Conservation (phyloP, 177 flowering plant species). For the Telopea speciosissima region DNA sequence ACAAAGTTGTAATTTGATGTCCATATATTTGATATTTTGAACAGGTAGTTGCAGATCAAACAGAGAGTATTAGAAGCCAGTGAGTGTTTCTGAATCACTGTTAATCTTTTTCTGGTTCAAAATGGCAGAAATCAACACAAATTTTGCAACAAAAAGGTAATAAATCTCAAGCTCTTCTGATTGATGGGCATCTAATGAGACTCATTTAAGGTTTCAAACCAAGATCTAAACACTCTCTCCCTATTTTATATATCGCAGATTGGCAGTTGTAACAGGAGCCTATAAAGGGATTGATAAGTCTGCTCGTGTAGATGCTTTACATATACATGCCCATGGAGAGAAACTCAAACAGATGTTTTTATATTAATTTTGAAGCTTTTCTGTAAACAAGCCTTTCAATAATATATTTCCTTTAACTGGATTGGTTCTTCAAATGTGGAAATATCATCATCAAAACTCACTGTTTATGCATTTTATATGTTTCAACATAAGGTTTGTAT, state of each 20-base stretch:
- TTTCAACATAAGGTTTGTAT: too few relatives aligned
- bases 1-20: too few relatives aligned
- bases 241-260: slow-evolving; percentile 1
- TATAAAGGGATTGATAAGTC: slow-evolving; percentile 4
- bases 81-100: neutral
- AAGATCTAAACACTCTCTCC: neutral
- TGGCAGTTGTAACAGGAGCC: slow-evolving; percentile 9
- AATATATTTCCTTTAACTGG: too few relatives aligned
- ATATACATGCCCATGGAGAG: too few relatives aligned
- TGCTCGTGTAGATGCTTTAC: too few relatives aligned
- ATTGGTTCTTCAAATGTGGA: too few relatives aligned
- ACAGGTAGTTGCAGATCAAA: slow-evolving; percentile 1
- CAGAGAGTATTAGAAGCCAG: slow-evolving; percentile 4
- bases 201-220: neutral
- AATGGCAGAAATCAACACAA: neutral
- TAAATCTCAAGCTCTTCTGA: neutral
- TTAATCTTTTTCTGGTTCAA: neutral
- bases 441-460: too few relatives aligned
- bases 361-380: too few relatives aligned
- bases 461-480: too few relatives aligned
- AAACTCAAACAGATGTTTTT: too few relatives aligned
- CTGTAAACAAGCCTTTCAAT: too few relatives aligned
- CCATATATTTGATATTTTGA: too few relatives aligned
- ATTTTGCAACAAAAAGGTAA: neutral
- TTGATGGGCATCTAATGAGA: neutral